These are phyloP conservation scores for Penicillium bialowiezense DNA, from an alignment of 495 filamentous ascomycete species.

Conservation along the genomic window DNA sequence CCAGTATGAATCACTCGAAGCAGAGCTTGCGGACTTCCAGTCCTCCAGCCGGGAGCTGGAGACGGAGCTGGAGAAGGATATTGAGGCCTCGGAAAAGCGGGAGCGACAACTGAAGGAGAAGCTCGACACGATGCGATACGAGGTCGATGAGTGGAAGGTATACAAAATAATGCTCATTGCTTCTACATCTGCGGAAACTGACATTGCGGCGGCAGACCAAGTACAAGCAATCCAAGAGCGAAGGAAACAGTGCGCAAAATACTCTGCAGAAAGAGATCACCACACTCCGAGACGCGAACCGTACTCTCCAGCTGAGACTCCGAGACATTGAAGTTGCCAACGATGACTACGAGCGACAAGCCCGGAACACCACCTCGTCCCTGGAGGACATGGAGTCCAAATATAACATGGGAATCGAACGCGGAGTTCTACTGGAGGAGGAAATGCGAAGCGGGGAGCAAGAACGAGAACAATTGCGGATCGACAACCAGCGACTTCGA, in stretches of 20 bases:
- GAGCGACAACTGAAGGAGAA: constrained; percentile 84
- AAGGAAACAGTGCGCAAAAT: constrained; percentile 79
- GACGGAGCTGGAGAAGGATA: constrained; percentile 91
- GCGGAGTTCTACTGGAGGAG: constrained; percentile 89
- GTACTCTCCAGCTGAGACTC: constrained; percentile 75
- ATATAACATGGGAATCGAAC: constrained; percentile 90
- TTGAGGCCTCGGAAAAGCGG: constrained; percentile 91
- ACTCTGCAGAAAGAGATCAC: constrained; percentile 95
- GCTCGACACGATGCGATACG: constrained; percentile 76
- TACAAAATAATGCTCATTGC: constrained; percentile 35
- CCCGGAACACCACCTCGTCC: constrained; percentile 88
- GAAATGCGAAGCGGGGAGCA: constrained; percentile 87
- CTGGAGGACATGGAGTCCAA: constrained; percentile 96
- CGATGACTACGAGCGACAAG: constrained; percentile 96
- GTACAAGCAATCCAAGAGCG: constrained; percentile 90
- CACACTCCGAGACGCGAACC: constrained; percentile 75
- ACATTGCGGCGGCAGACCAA: constrained; percentile 61
- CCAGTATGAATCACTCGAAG: constrained; percentile 90
- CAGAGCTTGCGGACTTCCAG: constrained; percentile 92
- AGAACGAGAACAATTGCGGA: constrained; percentile 81
- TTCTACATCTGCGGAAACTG: background rate
- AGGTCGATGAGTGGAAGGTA: constrained; percentile 99
- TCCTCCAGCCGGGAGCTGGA: constrained; percentile 91
- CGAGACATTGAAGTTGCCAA: constrained; percentile 97
- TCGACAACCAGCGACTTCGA: constrained; percentile 81